Percentiles rank a stretch among this genome's conserved stretches.
Evolutionary conservation across 2,329 filamentous ascomycete genomes (phyloP).

Genomic region (Ceratocystis harringtonii): DNA sequence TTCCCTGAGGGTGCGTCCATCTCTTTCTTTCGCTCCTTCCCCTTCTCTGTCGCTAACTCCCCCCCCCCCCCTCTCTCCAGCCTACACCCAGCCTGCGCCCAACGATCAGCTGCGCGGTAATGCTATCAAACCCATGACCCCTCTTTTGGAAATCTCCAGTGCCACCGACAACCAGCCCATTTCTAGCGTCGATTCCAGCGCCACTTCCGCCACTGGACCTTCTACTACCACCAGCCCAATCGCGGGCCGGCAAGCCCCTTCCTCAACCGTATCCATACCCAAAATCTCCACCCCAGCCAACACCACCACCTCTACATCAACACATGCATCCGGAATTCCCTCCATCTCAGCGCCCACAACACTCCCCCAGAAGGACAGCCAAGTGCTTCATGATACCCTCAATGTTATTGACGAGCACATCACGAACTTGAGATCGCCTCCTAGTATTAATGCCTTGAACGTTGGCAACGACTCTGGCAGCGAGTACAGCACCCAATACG

Average conservation of each 20-base stretch:
- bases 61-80: slow-evolving; percentile 25
- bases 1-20: slow-evolving; percentile 60
- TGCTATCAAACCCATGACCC: slow-evolving; percentile 22
- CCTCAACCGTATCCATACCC: slow-evolving; percentile 20
- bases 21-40: slow-evolving; percentile 6
- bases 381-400: slow-evolving; percentile 84
- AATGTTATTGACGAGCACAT: slow-evolving; percentile 97
- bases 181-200: neutral
- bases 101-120: slow-evolving; percentile 25
- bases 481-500: slow-evolving; percentile 70
- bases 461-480: slow-evolving; percentile 63
- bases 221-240: slow-evolving; percentile 20
- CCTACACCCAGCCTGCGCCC: slow-evolving; percentile 46
- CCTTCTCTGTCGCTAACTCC: neutral
- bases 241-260: neutral
- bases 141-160: slow-evolving; percentile 23
- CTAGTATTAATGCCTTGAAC: slow-evolving; percentile 32
- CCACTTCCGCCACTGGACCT: neutral
- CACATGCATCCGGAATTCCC: slow-evolving; percentile 17
- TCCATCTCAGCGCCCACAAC: slow-evolving; percentile 21
- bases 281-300: slow-evolving; percentile 22
- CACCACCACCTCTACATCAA: slow-evolving; percentile 20
- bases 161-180: slow-evolving; percentile 12
- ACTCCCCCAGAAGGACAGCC: slow-evolving; percentile 36
- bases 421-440: slow-evolving; percentile 56